Conservation (phyloP, 306 rosid genomes). For the Myrica gale region DNA sequence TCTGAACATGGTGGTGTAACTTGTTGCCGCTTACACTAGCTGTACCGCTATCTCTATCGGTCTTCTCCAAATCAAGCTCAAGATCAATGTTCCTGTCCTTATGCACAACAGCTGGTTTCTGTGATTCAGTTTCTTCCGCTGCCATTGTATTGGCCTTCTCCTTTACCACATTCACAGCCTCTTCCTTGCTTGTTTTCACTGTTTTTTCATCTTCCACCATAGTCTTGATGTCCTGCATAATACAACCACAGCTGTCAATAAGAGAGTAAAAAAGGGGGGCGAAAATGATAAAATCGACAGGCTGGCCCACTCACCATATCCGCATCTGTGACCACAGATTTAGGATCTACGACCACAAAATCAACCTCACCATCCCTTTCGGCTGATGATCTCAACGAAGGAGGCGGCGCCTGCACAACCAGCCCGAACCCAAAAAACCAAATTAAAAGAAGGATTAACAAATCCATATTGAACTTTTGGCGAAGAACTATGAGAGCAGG, state of each 20-base stretch:
- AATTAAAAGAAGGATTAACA: neutral
- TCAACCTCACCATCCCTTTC: slow-evolving; percentile 64
- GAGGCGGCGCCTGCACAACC: slow-evolving; percentile 69
- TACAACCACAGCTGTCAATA: slow-evolving; percentile 3
- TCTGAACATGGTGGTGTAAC: slow-evolving; percentile 44
- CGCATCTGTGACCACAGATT: slow-evolving; percentile 45
- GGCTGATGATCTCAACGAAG: slow-evolving; percentile 73
- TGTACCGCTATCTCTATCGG: slow-evolving; percentile 50
- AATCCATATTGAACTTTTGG: neutral
- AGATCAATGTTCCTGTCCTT: slow-evolving; percentile 62
- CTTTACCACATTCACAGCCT: slow-evolving; percentile 40
- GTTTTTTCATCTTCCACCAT: slow-evolving; percentile 55
- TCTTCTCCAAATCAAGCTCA: slow-evolving; percentile 74
- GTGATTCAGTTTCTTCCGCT: slow-evolving; percentile 53
- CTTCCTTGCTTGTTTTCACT: slow-evolving; percentile 50
- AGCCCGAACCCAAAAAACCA: slow-evolving; percentile 1
- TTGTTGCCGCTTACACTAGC: slow-evolving; percentile 41
- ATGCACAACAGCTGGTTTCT: slow-evolving; percentile 31
- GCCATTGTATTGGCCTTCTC: slow-evolving; percentile 40
- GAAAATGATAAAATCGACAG: neutral
- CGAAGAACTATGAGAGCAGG: slow-evolving; percentile 6
- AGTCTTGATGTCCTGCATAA: slow-evolving; percentile 63
- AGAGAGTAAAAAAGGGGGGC: neutral
- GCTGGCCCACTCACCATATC: slow-evolving; percentile 71
- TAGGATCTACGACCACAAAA: slow-evolving; percentile 53